Evolutionary conservation across 2,329 filamentous ascomycete species (phyloP).

Genomic region (Aspergillus cejpii): DNA sequence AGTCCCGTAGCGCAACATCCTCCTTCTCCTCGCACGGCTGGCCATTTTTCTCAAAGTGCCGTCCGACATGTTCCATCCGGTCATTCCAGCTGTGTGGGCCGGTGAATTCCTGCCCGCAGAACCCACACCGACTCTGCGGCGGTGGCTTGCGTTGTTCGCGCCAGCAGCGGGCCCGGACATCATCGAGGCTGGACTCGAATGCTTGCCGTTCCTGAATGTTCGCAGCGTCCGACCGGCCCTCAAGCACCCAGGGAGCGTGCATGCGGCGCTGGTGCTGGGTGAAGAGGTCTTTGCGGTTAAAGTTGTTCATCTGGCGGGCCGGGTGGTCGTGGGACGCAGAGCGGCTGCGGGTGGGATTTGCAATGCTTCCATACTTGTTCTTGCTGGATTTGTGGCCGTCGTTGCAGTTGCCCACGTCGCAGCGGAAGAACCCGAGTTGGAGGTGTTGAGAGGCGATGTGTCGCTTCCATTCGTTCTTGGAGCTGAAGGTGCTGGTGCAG

Average conservation of each 20-base stretch:
- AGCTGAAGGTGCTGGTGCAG: conserved; percentile 64
- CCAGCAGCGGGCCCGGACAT: conserved; percentile 54
- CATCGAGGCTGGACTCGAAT: conserved; percentile 50
- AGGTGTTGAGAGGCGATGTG: conserved; percentile 78
- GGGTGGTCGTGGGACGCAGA: conserved; percentile 12
- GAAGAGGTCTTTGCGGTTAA: conserved; percentile 90
- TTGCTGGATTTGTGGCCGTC: conserved; percentile 11
- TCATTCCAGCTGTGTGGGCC: conserved; percentile 66
- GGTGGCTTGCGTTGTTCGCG: conserved; percentile 58
- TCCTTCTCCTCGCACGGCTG: conserved; percentile 28
- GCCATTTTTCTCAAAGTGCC: conserved; percentile 63
- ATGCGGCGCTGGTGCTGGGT: conserved; percentile 81
- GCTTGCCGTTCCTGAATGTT: conserved; percentile 28
- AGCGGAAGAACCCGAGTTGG: conserved; percentile 66
- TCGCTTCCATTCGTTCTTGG: conserved; percentile 94
- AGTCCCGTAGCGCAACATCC: conserved; percentile 37
- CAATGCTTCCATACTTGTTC: neutral
- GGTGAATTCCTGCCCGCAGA: conserved; percentile 56
- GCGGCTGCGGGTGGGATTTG: conserved; percentile 9
- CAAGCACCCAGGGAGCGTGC: conserved; percentile 60
- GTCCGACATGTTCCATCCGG: conserved; percentile 79
- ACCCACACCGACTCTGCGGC: conserved; percentile 51
- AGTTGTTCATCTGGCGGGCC: conserved; percentile 52
- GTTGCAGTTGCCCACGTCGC: conserved; percentile 56
- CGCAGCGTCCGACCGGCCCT: conserved; percentile 25